Evolutionary conservation across 805 yeast genomes (phyloP), one percentile per base, ranked within the genome.

Genomic region (Pichia rugopelliculosa): DNA sequence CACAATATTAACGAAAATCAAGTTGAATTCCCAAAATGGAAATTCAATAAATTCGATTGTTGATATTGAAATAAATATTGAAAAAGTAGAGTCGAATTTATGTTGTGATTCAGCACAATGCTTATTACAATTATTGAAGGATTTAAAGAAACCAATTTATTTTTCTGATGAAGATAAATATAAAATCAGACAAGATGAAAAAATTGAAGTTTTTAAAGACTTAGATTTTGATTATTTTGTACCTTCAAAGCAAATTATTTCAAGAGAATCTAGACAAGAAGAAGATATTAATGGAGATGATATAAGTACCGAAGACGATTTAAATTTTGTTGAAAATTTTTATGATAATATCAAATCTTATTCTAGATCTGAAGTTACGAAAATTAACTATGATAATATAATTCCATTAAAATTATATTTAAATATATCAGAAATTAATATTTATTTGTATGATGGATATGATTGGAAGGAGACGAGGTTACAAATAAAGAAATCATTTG

Each of bases 31-130:
- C 5, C 24, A 20, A 30, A 41, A 42, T n/a, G 39, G 51, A 49
- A 53, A 61, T 47, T 56, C 76, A 0, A 39, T 65, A 1, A 39
- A 17, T 15, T 24, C 49, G 6, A 12, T 47, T 3, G 13, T 47
- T 43, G 51, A 45, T 30, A 23, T 46, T 8, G 46, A 37, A 21
- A 5, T 49, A 15, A 41, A 45, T 36, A 18, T 52, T 3, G 46
- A 75, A 2, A 77, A 73, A 42, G 40, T 81, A 26, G 75, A 74
- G 41, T 57, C 80, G 10, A 72, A 71, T 44, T 53, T 77, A 7
- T 89, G 96, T 67, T 91, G 96, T 1, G 98, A 90, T 60, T 87
- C 96, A 0, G 73, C 81, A 0, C 84, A 87, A 56, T 77, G 91
- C 12, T 62, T 90, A 38, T 51, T 79, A 2, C 95, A 84, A 52